phyloP scores from a whole-genome alignment of 495 filamentous ascomycete species.

The Collariella sp. region DNA sequence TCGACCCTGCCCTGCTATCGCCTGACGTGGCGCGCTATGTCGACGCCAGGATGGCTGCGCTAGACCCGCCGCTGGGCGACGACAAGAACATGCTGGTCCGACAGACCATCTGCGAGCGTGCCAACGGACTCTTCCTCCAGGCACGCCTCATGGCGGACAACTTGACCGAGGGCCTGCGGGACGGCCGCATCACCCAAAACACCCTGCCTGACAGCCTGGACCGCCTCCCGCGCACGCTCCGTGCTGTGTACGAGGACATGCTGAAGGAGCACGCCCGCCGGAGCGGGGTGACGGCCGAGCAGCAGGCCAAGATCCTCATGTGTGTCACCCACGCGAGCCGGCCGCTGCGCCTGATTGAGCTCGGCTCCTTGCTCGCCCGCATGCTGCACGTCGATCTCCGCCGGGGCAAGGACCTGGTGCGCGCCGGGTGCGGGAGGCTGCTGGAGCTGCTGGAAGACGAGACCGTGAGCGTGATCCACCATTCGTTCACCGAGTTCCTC shows the following conservation, averaged over 20 bases:
- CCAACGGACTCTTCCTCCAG: constrained; percentile 34
- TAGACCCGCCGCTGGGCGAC: constrained; percentile 19
- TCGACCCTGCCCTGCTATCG: constrained; percentile 30
- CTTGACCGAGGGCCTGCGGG: constrained; percentile 7
- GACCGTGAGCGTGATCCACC: constrained; percentile 41
- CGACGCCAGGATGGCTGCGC: constrained; percentile 15
- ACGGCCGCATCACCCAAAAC: constrained; percentile 15
- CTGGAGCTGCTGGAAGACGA: constrained; percentile 41
- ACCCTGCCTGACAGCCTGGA: constrained; percentile 30
- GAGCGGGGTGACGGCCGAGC: constrained; percentile 26
- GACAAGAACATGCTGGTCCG: constrained; percentile 15
- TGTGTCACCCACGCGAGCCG: constrained; percentile 40
- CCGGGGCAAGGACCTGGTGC: constrained; percentile 5
- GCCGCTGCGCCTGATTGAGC: constrained; percentile 42
- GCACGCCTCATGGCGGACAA: constrained; percentile 29
- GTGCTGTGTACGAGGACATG: constrained; percentile 33
- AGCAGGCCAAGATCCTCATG: constrained; percentile 36
- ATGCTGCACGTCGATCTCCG: background rate
- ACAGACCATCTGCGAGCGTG: constrained; percentile 10
- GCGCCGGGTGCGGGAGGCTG: constrained; percentile 34
- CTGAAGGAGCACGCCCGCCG: constrained; percentile 32
- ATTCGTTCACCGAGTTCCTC: constrained; percentile 48
- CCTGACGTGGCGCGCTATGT: constrained; percentile 21
- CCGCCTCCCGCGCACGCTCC: constrained; percentile 8
- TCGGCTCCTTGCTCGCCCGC: constrained; percentile 30